These are phyloP conservation scores for Drechslera avenae DNA, from an alignment of 2,329 filamentous ascomycete genomes.

Conservation along the genomic window DNA sequence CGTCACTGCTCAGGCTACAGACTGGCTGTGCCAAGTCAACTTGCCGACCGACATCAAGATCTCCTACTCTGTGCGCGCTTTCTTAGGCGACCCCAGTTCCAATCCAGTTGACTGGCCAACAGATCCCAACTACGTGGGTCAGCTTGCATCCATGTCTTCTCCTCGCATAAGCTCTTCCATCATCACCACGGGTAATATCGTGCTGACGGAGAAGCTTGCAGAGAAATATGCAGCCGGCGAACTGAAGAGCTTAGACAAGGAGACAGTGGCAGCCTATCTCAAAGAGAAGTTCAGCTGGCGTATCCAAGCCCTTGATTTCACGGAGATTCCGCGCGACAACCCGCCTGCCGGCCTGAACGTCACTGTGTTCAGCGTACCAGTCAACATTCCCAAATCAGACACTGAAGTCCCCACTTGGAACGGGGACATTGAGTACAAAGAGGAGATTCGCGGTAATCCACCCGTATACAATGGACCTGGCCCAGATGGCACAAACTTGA, in stretches of 20 bases:
- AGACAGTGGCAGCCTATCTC: conserved; percentile 31
- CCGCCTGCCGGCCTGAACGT: conserved; percentile 39
- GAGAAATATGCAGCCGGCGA: conserved; percentile 32
- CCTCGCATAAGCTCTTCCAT: conserved; percentile 44
- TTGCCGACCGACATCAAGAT: conserved; percentile 41
- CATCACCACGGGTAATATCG: conserved; percentile 50
- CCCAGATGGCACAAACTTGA: conserved; percentile 20
- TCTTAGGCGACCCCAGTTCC: conserved; percentile 33
- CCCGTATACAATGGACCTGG: conserved; percentile 28
- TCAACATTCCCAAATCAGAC: conserved; percentile 30
- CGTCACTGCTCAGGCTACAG: conserved; percentile 25
- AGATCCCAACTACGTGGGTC: conserved; percentile 50
- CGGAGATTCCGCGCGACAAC: conserved; percentile 34
- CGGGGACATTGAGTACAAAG: conserved; percentile 29
- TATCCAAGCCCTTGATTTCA: conserved; percentile 37
- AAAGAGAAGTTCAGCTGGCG: conserved; percentile 40
- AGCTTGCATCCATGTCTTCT: conserved; percentile 47
- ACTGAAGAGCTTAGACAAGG: conserved; percentile 30
- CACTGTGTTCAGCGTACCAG: conserved; percentile 32
- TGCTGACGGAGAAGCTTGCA: conserved; percentile 45
- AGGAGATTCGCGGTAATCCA: conserved; percentile 35
- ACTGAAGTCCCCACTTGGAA: conserved; percentile 35
- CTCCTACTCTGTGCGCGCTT: conserved; percentile 40
- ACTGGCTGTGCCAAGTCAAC: conserved; percentile 40
- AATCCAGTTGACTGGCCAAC: conserved; percentile 43